Percentiles rank a stretch among this genome's conserved stretches.
Conservation (phyloP, 1,139 yeast species). For the Zygoascus meyerae region DNA sequence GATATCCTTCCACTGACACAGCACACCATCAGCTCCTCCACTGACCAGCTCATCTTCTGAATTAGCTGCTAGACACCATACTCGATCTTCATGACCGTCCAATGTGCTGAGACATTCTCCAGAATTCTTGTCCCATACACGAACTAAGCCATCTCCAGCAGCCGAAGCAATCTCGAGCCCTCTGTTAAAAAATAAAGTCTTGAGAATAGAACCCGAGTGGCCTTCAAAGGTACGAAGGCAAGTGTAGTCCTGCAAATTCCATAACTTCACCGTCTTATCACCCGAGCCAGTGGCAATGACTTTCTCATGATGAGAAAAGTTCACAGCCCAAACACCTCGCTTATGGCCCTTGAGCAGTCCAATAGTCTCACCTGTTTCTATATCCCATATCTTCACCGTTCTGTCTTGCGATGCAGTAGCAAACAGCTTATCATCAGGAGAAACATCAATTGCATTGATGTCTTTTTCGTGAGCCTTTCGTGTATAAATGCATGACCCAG, state of each 20-base stretch:
- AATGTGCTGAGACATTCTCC: slow-evolving; percentile 80
- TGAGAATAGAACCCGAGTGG: slow-evolving; percentile 86
- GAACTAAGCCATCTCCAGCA: slow-evolving; percentile 93
- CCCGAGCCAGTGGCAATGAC: slow-evolving; percentile 72
- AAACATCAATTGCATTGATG: slow-evolving; percentile 77
- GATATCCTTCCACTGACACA: slow-evolving; percentile 83
- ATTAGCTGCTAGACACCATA: slow-evolving; percentile 69
- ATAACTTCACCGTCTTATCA: slow-evolving; percentile 81
- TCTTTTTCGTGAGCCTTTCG: slow-evolving; percentile 96
- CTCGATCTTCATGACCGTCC: slow-evolving; percentile 88
- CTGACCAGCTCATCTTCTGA: slow-evolving; percentile 44
- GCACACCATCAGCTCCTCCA: slow-evolving; percentile 94
- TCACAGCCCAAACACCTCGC: slow-evolving; percentile 91
- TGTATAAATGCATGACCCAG: slow-evolving; percentile 63
- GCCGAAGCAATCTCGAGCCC: slow-evolving; percentile 70
- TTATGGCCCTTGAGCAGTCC: slow-evolving; percentile 86
- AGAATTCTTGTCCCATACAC: slow-evolving; percentile 72
- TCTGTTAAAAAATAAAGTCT: slow-evolving; percentile 62
- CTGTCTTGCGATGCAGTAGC: slow-evolving; percentile 98
- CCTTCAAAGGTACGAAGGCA: slow-evolving; percentile 87
- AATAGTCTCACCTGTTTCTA: slow-evolving; percentile 72
- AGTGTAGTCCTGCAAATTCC: slow-evolving; percentile 76
- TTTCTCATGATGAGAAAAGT: slow-evolving; percentile 75
- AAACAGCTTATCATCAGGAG: slow-evolving; percentile 81
- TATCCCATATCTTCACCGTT: slow-evolving; percentile 82